A percentile compares a stretch with the other conserved stretches of the same genome.
Conservation (phyloP, 2,329 filamentous ascomycete species). For the Fusarium sp. region DNA sequence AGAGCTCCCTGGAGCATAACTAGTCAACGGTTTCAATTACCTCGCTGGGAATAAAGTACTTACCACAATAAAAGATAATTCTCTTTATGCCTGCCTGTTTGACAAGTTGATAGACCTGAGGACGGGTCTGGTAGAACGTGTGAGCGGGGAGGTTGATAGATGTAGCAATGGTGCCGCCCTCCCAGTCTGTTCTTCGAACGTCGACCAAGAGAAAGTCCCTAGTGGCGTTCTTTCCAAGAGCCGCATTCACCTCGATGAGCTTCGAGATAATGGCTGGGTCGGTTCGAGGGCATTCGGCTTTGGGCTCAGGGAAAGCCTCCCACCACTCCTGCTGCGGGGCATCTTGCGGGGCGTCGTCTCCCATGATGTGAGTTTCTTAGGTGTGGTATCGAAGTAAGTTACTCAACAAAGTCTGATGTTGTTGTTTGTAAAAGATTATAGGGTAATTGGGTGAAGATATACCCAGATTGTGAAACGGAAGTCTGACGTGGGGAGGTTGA, state of each 20-base stretch:
- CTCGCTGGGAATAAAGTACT: slow-evolving; percentile 2
- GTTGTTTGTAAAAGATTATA: rapidly evolving
- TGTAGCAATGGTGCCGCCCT: slow-evolving; percentile 68
- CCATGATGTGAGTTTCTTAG: slow-evolving; percentile 26
- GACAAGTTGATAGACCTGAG: slow-evolving; percentile 60
- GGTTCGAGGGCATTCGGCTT: slow-evolving; percentile 52
- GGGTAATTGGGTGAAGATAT: rapidly evolving
- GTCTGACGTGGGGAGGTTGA: background rate
- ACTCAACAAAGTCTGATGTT: background rate
- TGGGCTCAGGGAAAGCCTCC: slow-evolving; percentile 57
- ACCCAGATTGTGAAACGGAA: background rate
- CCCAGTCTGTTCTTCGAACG: slow-evolving; percentile 64
- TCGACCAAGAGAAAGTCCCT: slow-evolving; percentile 62
- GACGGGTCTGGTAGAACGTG: slow-evolving; percentile 62
- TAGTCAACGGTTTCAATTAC: background rate
- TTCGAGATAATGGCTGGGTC: slow-evolving; percentile 54
- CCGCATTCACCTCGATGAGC: slow-evolving; percentile 53
- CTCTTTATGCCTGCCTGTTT: slow-evolving; percentile 60
- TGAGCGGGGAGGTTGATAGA: slow-evolving; percentile 70
- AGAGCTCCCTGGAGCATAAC: slow-evolving; percentile 57
- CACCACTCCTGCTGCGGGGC: slow-evolving; percentile 51
- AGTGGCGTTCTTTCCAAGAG: slow-evolving; percentile 41
- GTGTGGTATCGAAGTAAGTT: too few species aligned
- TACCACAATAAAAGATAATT: slow-evolving; percentile 68
- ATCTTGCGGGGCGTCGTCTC: slow-evolving; percentile 39